Percentiles rank a stretch among this genome's conserved stretches.
Conservation (phyloP, 176 grass and related monocot species). For the Raddia distichophylla region DNA sequence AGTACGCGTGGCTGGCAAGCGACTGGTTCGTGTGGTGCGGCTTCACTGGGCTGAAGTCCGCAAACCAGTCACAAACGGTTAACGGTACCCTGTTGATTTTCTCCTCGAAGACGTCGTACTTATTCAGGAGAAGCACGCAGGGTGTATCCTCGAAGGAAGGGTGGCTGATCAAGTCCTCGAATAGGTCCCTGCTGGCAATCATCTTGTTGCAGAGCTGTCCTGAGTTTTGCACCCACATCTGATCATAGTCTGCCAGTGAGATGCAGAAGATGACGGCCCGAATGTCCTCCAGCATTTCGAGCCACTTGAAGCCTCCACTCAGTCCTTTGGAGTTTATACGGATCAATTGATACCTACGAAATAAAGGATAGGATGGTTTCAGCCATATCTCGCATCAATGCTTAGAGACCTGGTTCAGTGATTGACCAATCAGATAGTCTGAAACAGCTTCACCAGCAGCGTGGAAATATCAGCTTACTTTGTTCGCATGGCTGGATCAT, state of each 20-base stretch:
- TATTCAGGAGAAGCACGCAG: constrained; percentile 69
- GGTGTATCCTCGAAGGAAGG: constrained; percentile 51
- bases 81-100: constrained; percentile 52
- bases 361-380: not conserved
- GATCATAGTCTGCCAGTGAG: constrained; percentile 60
- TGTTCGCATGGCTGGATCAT: constrained; percentile 45
- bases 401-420: not conserved
- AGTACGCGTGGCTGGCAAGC: constrained; percentile 66
- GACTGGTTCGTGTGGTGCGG: constrained; percentile 59
- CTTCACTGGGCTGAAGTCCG: constrained; percentile 61
- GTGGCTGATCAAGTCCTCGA: constrained; percentile 58
- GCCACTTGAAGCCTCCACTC: constrained; percentile 61
- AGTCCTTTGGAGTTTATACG: constrained; percentile 60
- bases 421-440: not conserved
- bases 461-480: constrained; percentile 49
- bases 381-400: not conserved
- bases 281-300: constrained; percentile 73
- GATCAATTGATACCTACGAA: constrained; percentile 61
- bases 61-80: constrained; percentile 55
- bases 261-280: constrained; percentile 68
- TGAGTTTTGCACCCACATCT: constrained; percentile 34
- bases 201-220: constrained; percentile 62
- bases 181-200: constrained; percentile 64
- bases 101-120: constrained; percentile 68
- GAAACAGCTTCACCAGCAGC: not conserved